Evolutionary conservation across 2,329 filamentous ascomycete species (phyloP).

Genomic region (Pyricularia sp.): DNA sequence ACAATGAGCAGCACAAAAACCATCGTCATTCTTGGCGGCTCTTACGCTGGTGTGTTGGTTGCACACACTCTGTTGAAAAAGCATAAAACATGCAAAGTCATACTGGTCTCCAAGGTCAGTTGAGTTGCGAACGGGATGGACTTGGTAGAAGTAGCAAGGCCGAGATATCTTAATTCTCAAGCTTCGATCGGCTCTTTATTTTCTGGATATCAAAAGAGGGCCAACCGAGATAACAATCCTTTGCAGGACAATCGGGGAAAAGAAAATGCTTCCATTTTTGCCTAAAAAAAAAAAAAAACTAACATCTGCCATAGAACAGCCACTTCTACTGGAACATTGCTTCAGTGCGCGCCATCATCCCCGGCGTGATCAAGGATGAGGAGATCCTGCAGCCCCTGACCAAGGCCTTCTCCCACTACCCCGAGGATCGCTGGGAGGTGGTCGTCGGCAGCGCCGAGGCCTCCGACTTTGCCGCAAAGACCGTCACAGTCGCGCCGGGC

Average conservation of each 20-base stretch:
- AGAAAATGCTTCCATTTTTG: background rate
- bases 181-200: background rate
- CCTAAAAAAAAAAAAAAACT: background rate
- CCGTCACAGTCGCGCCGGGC: conserved; percentile 25
- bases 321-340: conserved; percentile 49
- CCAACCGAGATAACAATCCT: too few relatives aligned
- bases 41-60: conserved; percentile 37
- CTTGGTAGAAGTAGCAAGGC: background rate
- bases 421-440: conserved; percentile 34
- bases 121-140: background rate
- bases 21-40: conserved; percentile 40
- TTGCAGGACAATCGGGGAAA: background rate
- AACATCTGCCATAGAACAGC: conserved; percentile 26
- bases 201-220: background rate
- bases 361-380: conserved; percentile 33
- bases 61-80: conserved; percentile 41
- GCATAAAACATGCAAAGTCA: conserved; percentile 35
- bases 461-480: conserved; percentile 27
- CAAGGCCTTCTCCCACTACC: conserved; percentile 36
- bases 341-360: conserved; percentile 40
- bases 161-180: background rate
- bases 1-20: conserved; percentile 31
- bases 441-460: conserved; percentile 35
- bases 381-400: conserved; percentile 36
- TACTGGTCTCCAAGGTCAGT: conserved; percentile 41